These are phyloP conservation scores for Trichoderma sp. DNA, from an alignment of 2,329 filamentous ascomycete genomes.

Conservation along the genomic window DNA sequence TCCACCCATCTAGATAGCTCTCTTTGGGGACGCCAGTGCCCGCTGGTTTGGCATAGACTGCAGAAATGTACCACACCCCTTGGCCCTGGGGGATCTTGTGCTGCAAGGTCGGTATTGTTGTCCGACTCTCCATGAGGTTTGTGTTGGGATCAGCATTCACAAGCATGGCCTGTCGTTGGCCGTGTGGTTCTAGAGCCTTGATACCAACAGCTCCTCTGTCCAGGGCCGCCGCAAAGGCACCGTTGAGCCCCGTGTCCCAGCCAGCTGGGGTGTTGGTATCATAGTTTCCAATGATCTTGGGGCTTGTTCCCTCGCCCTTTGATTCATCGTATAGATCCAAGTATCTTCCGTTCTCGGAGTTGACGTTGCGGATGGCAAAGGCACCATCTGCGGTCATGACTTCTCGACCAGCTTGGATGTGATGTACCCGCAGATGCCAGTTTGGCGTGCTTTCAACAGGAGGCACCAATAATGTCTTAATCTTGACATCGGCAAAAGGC, in stretches of 20 bases:
- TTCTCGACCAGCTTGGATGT: slow-evolving; percentile 59
- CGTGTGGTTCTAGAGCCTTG: slow-evolving; percentile 53
- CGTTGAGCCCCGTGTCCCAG: slow-evolving; percentile 51
- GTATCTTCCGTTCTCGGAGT: slow-evolving; percentile 49
- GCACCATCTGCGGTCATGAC: slow-evolving; percentile 73
- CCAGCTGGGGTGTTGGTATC: slow-evolving; percentile 56
- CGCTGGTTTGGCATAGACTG: slow-evolving; percentile 56
- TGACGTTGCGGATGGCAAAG: slow-evolving; percentile 66
- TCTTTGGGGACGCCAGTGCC: slow-evolving; percentile 49
- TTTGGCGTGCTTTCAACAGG: slow-evolving; percentile 59
- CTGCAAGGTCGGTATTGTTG: slow-evolving; percentile 69
- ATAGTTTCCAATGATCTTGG: slow-evolving; percentile 62
- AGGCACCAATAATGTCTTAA: slow-evolving; percentile 66
- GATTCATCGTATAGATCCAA: slow-evolving; percentile 51
- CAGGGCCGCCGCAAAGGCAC: slow-evolving; percentile 56
- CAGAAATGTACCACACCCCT: slow-evolving; percentile 67
- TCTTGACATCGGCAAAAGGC: slow-evolving; percentile 66
- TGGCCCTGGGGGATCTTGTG: slow-evolving; percentile 59
- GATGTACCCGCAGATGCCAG: slow-evolving; percentile 70
- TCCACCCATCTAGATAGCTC: slow-evolving; percentile 63
- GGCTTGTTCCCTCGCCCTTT: slow-evolving; percentile 52
- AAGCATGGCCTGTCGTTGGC: slow-evolving; percentile 57
- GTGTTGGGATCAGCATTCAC: slow-evolving; percentile 79
- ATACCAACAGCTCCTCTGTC: slow-evolving; percentile 56
- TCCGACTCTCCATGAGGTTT: slow-evolving; percentile 72